phyloP scores from a whole-genome alignment of 805 yeast genomes.

The Danielia reshetovae region DNA sequence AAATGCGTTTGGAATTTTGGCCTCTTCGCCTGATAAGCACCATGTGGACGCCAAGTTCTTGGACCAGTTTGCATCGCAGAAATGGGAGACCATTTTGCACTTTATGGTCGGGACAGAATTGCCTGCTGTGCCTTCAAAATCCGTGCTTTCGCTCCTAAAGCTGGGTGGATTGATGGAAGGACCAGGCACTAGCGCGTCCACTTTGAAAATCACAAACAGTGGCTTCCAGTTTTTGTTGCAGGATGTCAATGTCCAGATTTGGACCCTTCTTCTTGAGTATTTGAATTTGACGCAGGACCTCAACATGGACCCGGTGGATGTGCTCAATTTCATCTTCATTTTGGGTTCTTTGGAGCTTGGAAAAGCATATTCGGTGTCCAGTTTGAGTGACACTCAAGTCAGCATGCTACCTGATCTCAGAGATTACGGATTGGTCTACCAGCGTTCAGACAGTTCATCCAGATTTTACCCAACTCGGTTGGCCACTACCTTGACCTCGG shows the following conservation, averaged over 20 bases:
- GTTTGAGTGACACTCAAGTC: conserved; percentile 74
- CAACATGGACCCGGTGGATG: conserved; percentile 95
- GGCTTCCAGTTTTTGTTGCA: conserved; percentile 94
- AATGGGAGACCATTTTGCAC: conserved; percentile 94
- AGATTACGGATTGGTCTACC: conserved; percentile 86
- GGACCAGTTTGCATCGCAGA: conserved; percentile 74
- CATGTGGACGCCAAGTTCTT: conserved; percentile 61
- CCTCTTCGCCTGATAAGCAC: conserved; percentile 49
- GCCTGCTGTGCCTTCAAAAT: conserved; percentile 63
- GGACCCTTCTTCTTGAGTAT: conserved; percentile 88
- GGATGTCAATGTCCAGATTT: conserved; percentile 89
- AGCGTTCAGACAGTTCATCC: conserved; percentile 48
- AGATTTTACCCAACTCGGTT: conserved; percentile 86
- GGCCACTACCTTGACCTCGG: conserved; percentile 87
- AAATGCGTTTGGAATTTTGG: conserved; percentile 73
- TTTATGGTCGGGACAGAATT: conserved; percentile 95
- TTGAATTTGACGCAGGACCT: conserved; percentile 77
- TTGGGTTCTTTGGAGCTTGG: conserved; percentile 91
- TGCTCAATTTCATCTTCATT: conserved; percentile 87
- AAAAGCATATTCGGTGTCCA: conserved; percentile 69
- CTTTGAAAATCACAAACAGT: conserved; percentile 71
- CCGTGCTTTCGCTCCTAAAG: conserved; percentile 70
- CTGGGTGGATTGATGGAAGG: conserved; percentile 90
- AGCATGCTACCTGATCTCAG: conserved; percentile 84
- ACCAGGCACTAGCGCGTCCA: conserved; percentile 27